Evolutionary conservation across 2,329 filamentous ascomycete species (phyloP).

Genomic region (Neofusicoccum umdonicola): DNA sequence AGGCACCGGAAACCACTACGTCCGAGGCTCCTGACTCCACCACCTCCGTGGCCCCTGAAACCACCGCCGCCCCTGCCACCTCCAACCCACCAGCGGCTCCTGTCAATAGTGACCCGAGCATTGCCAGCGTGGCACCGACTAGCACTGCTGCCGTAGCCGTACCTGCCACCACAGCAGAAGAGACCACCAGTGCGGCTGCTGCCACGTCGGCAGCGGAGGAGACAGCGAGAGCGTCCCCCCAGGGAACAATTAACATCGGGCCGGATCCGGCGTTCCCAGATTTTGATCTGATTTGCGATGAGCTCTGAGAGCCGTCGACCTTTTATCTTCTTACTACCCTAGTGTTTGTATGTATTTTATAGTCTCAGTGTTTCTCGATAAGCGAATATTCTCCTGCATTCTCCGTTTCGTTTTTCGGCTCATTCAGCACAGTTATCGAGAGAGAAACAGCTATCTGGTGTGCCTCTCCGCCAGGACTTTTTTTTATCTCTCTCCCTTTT

Average conservation of each 20-base stretch:
- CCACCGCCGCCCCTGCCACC: background rate
- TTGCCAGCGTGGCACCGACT: background rate
- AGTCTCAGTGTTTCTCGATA: too few species aligned
- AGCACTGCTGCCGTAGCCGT: background rate
- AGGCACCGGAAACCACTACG: background rate
- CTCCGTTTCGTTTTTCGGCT: too few species aligned
- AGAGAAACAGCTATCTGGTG: too few species aligned
- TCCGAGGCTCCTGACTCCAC: background rate
- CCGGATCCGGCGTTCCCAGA: constrained; percentile 37
- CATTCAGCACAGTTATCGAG: too few species aligned
- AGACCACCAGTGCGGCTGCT: background rate
- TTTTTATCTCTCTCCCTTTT: too few species aligned
- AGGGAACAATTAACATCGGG: constrained; percentile 34
- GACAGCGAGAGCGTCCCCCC: constrained; percentile 17
- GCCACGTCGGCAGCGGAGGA: background rate
- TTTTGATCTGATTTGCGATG: constrained; percentile 39
- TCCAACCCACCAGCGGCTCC: background rate
- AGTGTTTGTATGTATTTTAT: background rate
- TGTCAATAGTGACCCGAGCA: background rate
- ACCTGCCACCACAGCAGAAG: background rate
- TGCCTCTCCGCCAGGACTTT: too few species aligned
- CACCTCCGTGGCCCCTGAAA: background rate
- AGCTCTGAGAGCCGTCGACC: background rate
- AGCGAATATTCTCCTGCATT: too few species aligned
- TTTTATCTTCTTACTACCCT: background rate